Evolutionary conservation across 2,329 filamentous ascomycete species (phyloP), one percentile per base, ranked within the genome.

Genomic region (Colletotrichum zoysiae): DNA sequence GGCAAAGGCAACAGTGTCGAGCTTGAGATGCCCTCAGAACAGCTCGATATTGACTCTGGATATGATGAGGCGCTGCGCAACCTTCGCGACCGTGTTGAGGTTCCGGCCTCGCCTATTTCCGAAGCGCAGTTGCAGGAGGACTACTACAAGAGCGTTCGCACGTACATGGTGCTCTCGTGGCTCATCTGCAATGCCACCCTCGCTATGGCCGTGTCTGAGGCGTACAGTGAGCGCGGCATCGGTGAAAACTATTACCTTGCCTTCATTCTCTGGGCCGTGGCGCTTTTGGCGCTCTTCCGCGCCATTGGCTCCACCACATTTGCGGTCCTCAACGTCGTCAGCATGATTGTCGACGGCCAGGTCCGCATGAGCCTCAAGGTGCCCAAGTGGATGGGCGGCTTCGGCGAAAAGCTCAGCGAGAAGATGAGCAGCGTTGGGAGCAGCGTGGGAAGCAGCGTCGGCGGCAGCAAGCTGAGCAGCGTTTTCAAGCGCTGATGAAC

Each of bases 11-110:
- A 86, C 59, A 88, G 91, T 71, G 96, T 99, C 77, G 94, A 98
- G 81, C 87, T 99, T 7, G 96, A 99, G 79, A 99, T 99, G 95
- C 96, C 97, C 0, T 94, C 91, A 2, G 97, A 99, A 81, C 96
- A 99, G 84, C 91, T 99, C 44, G 96, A 99, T 81, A 99, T 99
- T 80, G 96, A 99, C 83, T 95, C 92, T 38, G 96, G 95, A 33
- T 99, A 99, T 82, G 96, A 99, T 79, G 95, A 98, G 81, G 96
- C 96, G 0, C 90, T 99, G 35, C 93, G 96, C 74, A 99, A 99
- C 81, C 92, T 99, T 6, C 93, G 96, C 63, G 96, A 99, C 79
- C 89, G 96, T 56, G 87, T 99, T 77, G 95, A 97, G 80, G 95
- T 98, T 0, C 86, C 92, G 14, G 80, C 82, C 16, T 81, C 88